Conservation (phyloP, 176 grass and related monocot genomes). For the Poa pratensis region DNA sequence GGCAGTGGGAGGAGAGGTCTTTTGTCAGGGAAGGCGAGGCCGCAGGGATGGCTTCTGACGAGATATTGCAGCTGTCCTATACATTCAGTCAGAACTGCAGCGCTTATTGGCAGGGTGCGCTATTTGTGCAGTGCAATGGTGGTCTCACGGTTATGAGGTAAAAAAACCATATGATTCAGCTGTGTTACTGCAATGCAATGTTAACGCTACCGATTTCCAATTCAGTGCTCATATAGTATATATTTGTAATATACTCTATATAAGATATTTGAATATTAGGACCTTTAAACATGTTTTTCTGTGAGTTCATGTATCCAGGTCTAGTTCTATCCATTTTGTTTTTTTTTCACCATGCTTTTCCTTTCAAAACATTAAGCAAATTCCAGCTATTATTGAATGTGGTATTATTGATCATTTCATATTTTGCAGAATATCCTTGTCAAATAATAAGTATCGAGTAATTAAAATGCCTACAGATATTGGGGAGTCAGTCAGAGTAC, state of each 20-base stretch:
- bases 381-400: background rate
- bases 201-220: background rate
- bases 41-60: background rate
- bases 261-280: background rate
- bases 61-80: background rate
- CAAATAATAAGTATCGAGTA: background rate
- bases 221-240: background rate
- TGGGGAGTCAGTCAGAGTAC: background rate
- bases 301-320: background rate
- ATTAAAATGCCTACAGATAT: background rate
- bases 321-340: background rate
- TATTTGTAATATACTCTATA: background rate
- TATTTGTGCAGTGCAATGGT: background rate
- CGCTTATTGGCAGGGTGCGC: background rate
- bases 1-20: background rate
- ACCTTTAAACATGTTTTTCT: background rate
- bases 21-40: background rate
- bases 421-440: background rate
- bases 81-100: background rate
- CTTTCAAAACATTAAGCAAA: background rate
- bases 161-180: background rate
- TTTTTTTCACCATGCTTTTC: background rate
- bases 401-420: background rate
- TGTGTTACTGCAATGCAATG: background rate
- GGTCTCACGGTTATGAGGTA: background rate